Base-by-base conservation (phyloP, 179 eudicot genomes). In the Drosera spatulata region DNA sequence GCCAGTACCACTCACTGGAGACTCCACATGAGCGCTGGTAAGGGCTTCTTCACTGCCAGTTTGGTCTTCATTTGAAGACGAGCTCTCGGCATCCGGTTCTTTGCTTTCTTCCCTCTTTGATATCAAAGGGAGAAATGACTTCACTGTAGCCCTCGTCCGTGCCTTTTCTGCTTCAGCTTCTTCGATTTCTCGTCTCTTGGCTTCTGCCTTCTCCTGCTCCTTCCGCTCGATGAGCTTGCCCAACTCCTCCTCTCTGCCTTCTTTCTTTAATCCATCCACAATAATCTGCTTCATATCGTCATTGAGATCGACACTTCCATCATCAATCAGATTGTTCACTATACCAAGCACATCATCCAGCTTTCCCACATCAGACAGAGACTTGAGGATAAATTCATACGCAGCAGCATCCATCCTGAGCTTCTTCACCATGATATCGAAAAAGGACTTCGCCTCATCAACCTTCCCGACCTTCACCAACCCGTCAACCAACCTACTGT, bases 341-440 rank as follows among this genome's bases (percentile, higher is more conserved):
- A 82, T 85, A 59, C 59, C 59, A 56, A 88, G 79, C 59, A 84
- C 96, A 63, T 80, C 96, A 62, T 85, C 91, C 6, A 80, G 67
- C 73, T 72, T 85, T 60, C 91, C 88, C 7, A 53, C 73, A 52
- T 77, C 87, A 73, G 81, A 88, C 59, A 91, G 67, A 0, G 91
- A 75, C 72, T 84, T 80, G 74, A 85, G 83, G 67, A 91, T 79
- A 53, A 75, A 80, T 58, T 88, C 83, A 69, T 80, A 88, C 56
- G 87, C 81, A 38, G 79, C 84, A 62, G 80, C 81, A 65, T 85
- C 87, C 82, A 88, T 85, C 77, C 79, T 88, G 56, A 91, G 78
- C 71, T 91, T 88, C 52, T 82, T 71, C 67, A 85, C 91, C 97
- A 91, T 91, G 71, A 83, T 49, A 60, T 91, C 96, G 22, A 85